Conservation (phyloP, 2,329 filamentous ascomycete species). For the Neonectria sp. region DNA sequence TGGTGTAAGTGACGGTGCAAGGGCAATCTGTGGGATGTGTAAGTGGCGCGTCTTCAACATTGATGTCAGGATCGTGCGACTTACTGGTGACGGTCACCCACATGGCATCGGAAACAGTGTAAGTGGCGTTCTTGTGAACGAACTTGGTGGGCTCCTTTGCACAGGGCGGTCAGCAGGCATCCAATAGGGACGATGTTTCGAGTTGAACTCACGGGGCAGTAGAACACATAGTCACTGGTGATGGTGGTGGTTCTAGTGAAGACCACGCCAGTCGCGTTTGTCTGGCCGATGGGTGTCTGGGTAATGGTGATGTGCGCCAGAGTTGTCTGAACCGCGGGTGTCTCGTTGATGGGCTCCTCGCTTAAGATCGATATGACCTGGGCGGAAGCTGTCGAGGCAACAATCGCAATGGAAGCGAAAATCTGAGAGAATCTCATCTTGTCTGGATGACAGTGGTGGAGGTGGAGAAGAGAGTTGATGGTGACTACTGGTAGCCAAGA, state of each 20-base stretch:
- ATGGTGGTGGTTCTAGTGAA: conserved; percentile 55
- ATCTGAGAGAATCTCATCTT: conserved; percentile 22
- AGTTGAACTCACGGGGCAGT: conserved; percentile 58
- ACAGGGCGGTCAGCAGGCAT: background rate
- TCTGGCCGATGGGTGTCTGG: background rate
- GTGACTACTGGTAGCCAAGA: conserved; percentile 1
- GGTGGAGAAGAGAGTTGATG: background rate
- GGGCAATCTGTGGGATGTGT: conserved; percentile 59
- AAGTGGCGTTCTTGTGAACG: conserved; percentile 58
- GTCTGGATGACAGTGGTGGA: background rate
- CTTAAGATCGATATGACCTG: background rate
- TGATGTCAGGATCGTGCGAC: conserved; percentile 28
- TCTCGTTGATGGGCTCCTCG: background rate
- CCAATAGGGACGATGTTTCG: too few relatives aligned
- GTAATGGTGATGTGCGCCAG: background rate
- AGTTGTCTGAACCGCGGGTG: background rate
- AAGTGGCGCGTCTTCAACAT: conserved; percentile 33
- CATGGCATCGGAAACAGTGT: conserved; percentile 59
- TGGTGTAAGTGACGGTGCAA: conserved; percentile 57
- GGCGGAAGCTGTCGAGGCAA: conserved; percentile 24
- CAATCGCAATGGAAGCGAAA: conserved; percentile 1
- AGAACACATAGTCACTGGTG: conserved; percentile 57
- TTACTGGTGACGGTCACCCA: conserved; percentile 63
- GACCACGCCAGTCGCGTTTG: background rate
- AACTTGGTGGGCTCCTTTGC: conserved; percentile 51